Percentiles rank a stretch among this genome's conserved stretches.
Evolutionary conservation across 2,329 filamentous ascomycete species (phyloP).

Genomic region (Colletotrichum sansevieriae): DNA sequence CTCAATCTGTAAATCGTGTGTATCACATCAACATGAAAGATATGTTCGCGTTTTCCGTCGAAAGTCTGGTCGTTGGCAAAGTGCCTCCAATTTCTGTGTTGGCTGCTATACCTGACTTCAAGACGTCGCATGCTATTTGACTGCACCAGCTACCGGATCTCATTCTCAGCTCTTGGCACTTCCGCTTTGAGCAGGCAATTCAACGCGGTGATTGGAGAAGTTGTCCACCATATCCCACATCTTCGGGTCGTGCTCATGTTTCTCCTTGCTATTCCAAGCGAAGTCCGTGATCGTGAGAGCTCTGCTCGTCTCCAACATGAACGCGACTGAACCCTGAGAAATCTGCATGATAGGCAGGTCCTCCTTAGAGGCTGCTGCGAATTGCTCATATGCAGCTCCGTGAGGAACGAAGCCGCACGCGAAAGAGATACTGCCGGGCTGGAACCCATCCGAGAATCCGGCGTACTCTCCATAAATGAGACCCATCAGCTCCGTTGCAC

Average conservation of each 20-base stretch:
- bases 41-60: too few species aligned
- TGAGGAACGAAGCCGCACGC: conserved; percentile 61
- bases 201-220: conserved; percentile 52
- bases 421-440: conserved; percentile 59
- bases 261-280: conserved; percentile 57
- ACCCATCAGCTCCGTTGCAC: conserved; percentile 69
- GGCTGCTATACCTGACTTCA: too few species aligned
- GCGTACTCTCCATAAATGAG: conserved; percentile 55
- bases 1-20: too few species aligned
- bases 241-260: conserved; percentile 59
- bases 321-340: conserved; percentile 60
- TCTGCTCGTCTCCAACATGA: conserved; percentile 65
- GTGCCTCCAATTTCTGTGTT: too few species aligned
- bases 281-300: conserved; percentile 71
- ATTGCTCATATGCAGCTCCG: conserved; percentile 60
- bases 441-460: conserved; percentile 55
- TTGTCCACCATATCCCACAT: conserved; percentile 70
- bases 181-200: not conserved
- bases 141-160: not conserved
- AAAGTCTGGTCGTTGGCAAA: too few species aligned
- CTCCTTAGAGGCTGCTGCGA: conserved; percentile 62
- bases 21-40: too few species aligned
- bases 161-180: conserved; percentile 1
- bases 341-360: conserved; percentile 60
- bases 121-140: too few species aligned